Conservation (phyloP, 2,329 filamentous ascomycete genomes). For the Lasiodiplodia theobromae region DNA sequence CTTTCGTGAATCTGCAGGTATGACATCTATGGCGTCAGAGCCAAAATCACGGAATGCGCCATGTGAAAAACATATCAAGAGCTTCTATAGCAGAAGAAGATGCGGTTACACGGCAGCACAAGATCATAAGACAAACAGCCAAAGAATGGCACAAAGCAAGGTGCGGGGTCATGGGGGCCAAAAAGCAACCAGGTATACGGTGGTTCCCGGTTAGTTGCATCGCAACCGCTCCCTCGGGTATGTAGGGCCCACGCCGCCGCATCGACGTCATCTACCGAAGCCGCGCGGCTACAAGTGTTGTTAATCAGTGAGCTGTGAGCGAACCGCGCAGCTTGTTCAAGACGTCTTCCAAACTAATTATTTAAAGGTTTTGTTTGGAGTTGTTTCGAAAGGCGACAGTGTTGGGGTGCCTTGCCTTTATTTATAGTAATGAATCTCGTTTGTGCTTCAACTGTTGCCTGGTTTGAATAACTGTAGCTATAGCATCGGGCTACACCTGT, state of each 20-base stretch:
- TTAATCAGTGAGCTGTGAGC: not conserved
- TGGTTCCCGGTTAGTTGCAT: not conserved
- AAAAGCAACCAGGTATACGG: not conserved
- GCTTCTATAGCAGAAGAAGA: not conserved
- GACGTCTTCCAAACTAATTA: not conserved
- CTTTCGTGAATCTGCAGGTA: not conserved
- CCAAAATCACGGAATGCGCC: not conserved
- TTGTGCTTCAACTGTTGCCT: not conserved
- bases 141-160: not conserved
- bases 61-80: not conserved
- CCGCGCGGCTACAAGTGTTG: not conserved
- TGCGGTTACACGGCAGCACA: not conserved
- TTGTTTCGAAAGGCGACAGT: not conserved
- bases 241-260: not conserved
- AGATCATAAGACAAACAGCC: conserved; percentile 1
- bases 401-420: not conserved
- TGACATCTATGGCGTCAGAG: not conserved
- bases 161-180: conserved; percentile 1
- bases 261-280: not conserved
- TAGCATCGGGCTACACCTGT: not conserved
- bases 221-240: not conserved
- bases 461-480: not conserved
- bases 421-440: not conserved
- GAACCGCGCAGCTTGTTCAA: not conserved
- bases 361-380: not conserved